Base-by-base conservation (phyloP, 768 basidiomycete species). In the Tubosaeta brunneosetosa region DNA sequence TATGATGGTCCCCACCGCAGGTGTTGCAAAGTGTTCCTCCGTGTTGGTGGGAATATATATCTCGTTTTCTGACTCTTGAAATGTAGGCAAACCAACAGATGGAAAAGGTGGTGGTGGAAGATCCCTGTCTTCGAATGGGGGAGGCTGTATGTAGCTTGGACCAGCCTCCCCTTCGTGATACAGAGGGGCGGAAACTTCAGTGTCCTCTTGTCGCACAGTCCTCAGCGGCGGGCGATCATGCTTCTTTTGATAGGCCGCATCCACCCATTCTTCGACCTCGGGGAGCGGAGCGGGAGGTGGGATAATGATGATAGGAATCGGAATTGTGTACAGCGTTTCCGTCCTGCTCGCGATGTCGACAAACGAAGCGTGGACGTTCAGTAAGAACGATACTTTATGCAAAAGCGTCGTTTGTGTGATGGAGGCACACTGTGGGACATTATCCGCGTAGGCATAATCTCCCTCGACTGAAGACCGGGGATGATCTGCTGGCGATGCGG, bases 71-170 rank as follows among this genome's bases (percentile, higher is more conserved):
- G 89, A 88, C 65, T 91, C 89, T 51, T 86, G 77, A 65, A 91
- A 91, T 13, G 86, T 87, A 14, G 87, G 87, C 19, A 87, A 67
- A 26, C 74, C 72, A 27, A 73, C 69, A 13, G 85, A 83, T 41
- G 77, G 79, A 63, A 75, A 85, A 1, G 72, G 69, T 2, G 89
- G 88, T 6, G 89, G 90, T 10, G 89, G 88, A 0, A 85, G 80
- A 56, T 90, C 87, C 44, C 85, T 79, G 62, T 92, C 90, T 60
- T 92, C 90, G 60, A 91, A 91, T 3, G 90, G 88, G 44, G 90
- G 90, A 25, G 90, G 74, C 25, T 78, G 72, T n/a, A 78, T 66
- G 60, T 79, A 81, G 57, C 88, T 91, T 17, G 90, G 89, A 11
- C 89, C 90, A 3, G 88, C 86, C 64, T 83, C 82, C 54, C 82